A percentile compares a stretch with the other conserved stretches of the same genome.
These are phyloP conservation scores for Nissolia schottii DNA, from an alignment of 306 rosid genomes.

Conservation along the genomic window DNA sequence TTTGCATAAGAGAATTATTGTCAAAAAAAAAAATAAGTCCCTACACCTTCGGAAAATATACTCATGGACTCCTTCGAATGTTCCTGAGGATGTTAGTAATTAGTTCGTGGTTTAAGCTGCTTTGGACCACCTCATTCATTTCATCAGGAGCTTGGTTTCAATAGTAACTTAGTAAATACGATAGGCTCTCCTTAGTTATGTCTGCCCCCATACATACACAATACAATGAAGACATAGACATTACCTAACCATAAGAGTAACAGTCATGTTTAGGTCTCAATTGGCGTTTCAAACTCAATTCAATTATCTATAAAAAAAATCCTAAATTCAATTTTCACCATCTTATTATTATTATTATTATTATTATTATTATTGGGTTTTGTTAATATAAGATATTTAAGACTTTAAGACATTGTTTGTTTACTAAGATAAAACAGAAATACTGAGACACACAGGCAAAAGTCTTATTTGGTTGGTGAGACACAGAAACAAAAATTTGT, in stretches of 20 bases:
- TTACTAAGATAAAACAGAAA: background rate
- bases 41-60: background rate
- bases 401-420: too few relatives aligned
- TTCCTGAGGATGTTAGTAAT: background rate
- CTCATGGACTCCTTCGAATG: background rate
- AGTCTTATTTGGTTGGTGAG: too few relatives aligned
- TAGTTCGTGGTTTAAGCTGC: background rate
- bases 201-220: background rate
- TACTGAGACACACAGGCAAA: too few relatives aligned
- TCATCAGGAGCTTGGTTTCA: background rate
- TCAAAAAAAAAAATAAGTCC: background rate
- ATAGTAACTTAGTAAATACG: background rate
- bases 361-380: too few relatives aligned
- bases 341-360: background rate
- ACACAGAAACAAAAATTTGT: too few relatives aligned
- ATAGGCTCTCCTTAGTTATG: background rate
- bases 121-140: background rate
- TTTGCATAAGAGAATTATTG: too few relatives aligned
- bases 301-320: too few relatives aligned
- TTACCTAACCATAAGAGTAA: background rate
- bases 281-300: background rate
- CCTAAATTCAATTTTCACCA: too few relatives aligned
- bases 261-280: background rate
- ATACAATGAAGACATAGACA: background rate
- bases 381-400: too few relatives aligned